These are phyloP conservation scores for Pulveroboletus sp. DNA, from an alignment of 768 basidiomycete species.

Conservation along the genomic window DNA sequence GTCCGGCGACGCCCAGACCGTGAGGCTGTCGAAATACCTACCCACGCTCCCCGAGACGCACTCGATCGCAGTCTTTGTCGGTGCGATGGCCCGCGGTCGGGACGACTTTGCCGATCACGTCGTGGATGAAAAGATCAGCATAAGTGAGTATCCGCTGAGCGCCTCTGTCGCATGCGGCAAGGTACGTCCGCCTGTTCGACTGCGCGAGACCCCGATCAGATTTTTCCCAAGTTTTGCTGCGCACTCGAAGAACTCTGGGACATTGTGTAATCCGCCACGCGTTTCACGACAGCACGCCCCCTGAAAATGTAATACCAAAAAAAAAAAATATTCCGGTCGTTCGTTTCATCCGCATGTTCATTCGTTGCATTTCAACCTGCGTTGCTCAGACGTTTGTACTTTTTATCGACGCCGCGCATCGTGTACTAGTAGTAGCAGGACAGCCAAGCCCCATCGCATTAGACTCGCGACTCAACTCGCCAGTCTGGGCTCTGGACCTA, in stretches of 20 bases:
- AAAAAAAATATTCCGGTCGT: constrained; percentile 1
- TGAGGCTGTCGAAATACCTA: constrained; percentile 79
- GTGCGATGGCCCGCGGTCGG: constrained; percentile 94
- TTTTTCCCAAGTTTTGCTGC: constrained; percentile 67
- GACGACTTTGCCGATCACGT: constrained; percentile 96
- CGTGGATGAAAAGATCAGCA: constrained; percentile 95
- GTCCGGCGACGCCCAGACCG: constrained; percentile 84
- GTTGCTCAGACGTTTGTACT: constrained; percentile 20
- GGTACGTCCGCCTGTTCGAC: constrained; percentile 44
- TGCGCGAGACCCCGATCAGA: constrained; percentile 2
- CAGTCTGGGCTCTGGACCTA: constrained; percentile 30
- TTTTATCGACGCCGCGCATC: constrained; percentile 21
- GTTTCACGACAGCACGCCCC: neutral
- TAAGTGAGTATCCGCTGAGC: constrained; percentile 90
- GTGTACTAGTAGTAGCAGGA: constrained; percentile 29
- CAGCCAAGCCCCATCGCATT: constrained; percentile 31
- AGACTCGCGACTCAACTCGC: constrained; percentile 34
- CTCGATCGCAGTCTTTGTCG: constrained; percentile 91
- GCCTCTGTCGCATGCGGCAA: constrained; percentile 96
- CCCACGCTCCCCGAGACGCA: constrained; percentile 84
- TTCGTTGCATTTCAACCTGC: constrained; percentile 35
- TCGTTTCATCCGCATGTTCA: constrained; percentile 1
- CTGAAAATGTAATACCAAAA: constrained; percentile 19
- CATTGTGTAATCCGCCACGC: constrained; percentile 53
- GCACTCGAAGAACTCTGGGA: constrained; percentile 95